Conservation (phyloP, 2,329 filamentous ascomycete species). For the Geosmithia putterillii region DNA sequence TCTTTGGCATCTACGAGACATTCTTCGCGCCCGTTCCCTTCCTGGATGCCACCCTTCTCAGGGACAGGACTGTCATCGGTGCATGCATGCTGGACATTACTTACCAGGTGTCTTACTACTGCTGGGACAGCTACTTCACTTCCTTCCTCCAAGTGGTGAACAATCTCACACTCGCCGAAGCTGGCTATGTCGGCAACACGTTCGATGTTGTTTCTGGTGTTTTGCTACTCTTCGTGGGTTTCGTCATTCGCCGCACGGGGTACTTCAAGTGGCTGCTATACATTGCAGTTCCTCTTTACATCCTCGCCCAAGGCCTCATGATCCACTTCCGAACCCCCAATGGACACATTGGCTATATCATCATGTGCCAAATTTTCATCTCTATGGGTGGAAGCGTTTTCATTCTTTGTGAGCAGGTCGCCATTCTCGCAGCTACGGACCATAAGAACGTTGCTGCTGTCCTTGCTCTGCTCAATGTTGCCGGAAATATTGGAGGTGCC, state of each 20-base stretch:
- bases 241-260: constrained; percentile 29
- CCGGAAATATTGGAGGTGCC: constrained; percentile 29
- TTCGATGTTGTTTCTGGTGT: constrained; percentile 39
- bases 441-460: constrained; percentile 40
- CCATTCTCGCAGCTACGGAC: constrained; percentile 41
- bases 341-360: constrained; percentile 30
- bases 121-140: constrained; percentile 40
- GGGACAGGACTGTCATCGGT: constrained; percentile 37
- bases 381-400: constrained; percentile 41
- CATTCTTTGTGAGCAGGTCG: constrained; percentile 41
- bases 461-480: constrained; percentile 31
- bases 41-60: constrained; percentile 37
- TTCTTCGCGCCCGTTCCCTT: constrained; percentile 45
- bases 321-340: constrained; percentile 22
- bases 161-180: constrained; percentile 24
- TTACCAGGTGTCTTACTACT: constrained; percentile 36
- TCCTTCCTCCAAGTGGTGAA: constrained; percentile 43
- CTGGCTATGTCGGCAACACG: constrained; percentile 34
- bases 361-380: constrained; percentile 42
- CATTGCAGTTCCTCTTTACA: constrained; percentile 36
- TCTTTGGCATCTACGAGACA: constrained; percentile 45
- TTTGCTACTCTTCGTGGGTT: constrained; percentile 33
- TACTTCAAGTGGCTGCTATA: constrained; percentile 35
- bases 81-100: constrained; percentile 30
- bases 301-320: constrained; percentile 32